Base-by-base conservation (phyloP, 2,329 filamentous ascomycete species). In the Zopfia rhizophila region DNA sequence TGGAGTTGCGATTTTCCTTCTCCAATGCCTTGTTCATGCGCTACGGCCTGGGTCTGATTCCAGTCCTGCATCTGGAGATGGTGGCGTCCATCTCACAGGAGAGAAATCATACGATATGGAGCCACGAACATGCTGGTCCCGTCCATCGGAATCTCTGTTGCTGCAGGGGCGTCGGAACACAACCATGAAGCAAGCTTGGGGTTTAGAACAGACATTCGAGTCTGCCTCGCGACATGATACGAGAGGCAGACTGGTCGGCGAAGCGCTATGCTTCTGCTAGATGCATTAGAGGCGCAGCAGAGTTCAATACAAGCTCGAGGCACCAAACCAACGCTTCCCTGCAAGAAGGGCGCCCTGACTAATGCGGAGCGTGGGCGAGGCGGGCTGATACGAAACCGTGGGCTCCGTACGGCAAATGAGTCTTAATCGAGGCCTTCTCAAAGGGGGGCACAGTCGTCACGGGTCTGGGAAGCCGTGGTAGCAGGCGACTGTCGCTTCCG, bases 191-290 rank as follows among this genome's bases (percentile, higher is more conserved):
- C 28, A 25, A 33, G 39, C 39, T 42, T n/a, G n/a, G n/a, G n/a
- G 25, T 42, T 42, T 21, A 42, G 39, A 35, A 25, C 32, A 41
- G 39, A 27, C 21, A 30, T 42, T 42, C 30, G 39, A 19, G 30
- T 43, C 19, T 24, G 39, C 30, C 39, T 43, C 39, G 36, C 30
- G 39, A n/a, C n/a, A n/a, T n/a, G n/a, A n/a, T n/a, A n/a, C n/a
- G n/a, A n/a, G n/a, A n/a, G n/a, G n/a, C n/a, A n/a, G n/a, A n/a
- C n/a, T n/a, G n/a, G n/a, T n/a, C n/a, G n/a, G n/a, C n/a, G n/a
- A n/a, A n/a, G n/a, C n/a, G n/a, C n/a, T n/a, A n/a, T n/a, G n/a
- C n/a, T n/a, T n/a, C n/a, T n/a, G n/a, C n/a, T n/a, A n/a, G n/a
- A n/a, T n/a, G n/a, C n/a, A n/a, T n/a, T n/a, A n/a, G n/a, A n/a